phyloP scores from a whole-genome alignment of 495 filamentous ascomycete genomes.

The Thermothielavioides terrestris region DNA sequence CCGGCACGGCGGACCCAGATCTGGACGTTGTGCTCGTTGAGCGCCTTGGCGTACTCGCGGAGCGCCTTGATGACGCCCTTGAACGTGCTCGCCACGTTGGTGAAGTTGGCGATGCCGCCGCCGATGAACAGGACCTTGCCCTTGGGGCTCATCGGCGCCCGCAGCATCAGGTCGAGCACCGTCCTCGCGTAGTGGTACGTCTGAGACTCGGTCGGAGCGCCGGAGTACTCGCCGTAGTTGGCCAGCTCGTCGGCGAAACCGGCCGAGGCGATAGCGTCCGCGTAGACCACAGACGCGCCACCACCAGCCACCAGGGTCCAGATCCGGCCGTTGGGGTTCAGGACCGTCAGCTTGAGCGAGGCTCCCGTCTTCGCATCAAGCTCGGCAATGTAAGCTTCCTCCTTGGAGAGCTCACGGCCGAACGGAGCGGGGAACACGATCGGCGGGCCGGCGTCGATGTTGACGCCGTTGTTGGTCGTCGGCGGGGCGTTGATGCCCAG shows the following conservation, averaged over 20 bases:
- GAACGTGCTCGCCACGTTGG: slow-evolving; percentile 93
- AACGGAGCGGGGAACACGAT: slow-evolving; percentile 99
- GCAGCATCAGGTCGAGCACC: slow-evolving; percentile 95
- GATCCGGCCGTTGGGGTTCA: slow-evolving; percentile 83
- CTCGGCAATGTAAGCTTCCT: slow-evolving; percentile 97
- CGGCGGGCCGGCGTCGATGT: slow-evolving; percentile 90
- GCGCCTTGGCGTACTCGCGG: slow-evolving; percentile 73
- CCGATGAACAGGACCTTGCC: slow-evolving; percentile 99
- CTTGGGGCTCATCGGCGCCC: slow-evolving; percentile 72
- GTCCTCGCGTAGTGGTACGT: slow-evolving; percentile 97
- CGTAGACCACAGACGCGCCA: slow-evolving; percentile 98
- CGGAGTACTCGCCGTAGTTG: slow-evolving; percentile 99
- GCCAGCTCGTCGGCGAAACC: slow-evolving; percentile 94
- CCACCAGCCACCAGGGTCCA: slow-evolving; percentile 99
- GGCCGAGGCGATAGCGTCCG: slow-evolving; percentile 94
- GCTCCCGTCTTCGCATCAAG: slow-evolving; percentile 99
- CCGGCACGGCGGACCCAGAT: slow-evolving; percentile 99
- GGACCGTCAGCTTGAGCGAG: slow-evolving; percentile 93
- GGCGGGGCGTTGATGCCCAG: slow-evolving; percentile 62
- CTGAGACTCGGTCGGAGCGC: slow-evolving; percentile 95
- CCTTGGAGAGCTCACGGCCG: slow-evolving; percentile 94
- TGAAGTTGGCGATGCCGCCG: slow-evolving; percentile 99
- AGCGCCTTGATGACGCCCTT: slow-evolving; percentile 98
- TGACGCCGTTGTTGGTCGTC: slow-evolving; percentile 62
- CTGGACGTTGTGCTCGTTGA: slow-evolving; percentile 94